These are phyloP conservation scores for Phaffomyces opuntiae DNA, from an alignment of 805 yeast genomes.

Conservation along the genomic window DNA sequence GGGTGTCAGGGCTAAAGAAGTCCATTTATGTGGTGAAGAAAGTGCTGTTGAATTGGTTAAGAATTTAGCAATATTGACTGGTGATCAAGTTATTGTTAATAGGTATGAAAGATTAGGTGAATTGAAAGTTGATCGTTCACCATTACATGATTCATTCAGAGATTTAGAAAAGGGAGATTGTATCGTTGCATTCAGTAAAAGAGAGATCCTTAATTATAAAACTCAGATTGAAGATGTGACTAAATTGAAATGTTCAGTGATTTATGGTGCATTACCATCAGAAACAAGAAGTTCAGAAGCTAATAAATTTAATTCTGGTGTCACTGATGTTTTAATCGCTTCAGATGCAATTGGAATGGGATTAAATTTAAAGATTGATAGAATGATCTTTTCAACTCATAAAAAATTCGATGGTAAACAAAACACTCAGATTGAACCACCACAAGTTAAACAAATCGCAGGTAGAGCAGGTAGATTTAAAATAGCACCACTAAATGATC, in stretches of 20 bases:
- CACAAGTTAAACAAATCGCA: slow-evolving; percentile 85
- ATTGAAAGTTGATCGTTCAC: slow-evolving; percentile 44
- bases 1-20: slow-evolving; percentile 78
- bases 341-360: slow-evolving; percentile 99
- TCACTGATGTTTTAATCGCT: slow-evolving; percentile 79
- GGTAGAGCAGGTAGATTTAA: slow-evolving; percentile 91
- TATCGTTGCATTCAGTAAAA: slow-evolving; percentile 78
- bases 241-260: slow-evolving; percentile 68
- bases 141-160: slow-evolving; percentile 28
- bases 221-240: slow-evolving; percentile 61
- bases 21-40: slow-evolving; percentile 92
- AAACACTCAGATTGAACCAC: slow-evolving; percentile 41
- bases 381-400: slow-evolving; percentile 68
- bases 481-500: slow-evolving; percentile 22
- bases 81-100: slow-evolving; percentile 71
- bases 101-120: slow-evolving; percentile 71
- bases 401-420: slow-evolving; percentile 64
- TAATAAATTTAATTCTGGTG: slow-evolving; percentile 65
- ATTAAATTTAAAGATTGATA: slow-evolving; percentile 71
- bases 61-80: slow-evolving; percentile 56
- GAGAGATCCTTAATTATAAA: slow-evolving; percentile 61
- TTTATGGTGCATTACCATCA: slow-evolving; percentile 94
- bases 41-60: slow-evolving; percentile 66
- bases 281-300: slow-evolving; percentile 90
- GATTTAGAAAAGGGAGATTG: slow-evolving; percentile 73